Evolutionary conservation across 805 yeast species (phyloP).

Genomic region (Priceomyces medius): DNA sequence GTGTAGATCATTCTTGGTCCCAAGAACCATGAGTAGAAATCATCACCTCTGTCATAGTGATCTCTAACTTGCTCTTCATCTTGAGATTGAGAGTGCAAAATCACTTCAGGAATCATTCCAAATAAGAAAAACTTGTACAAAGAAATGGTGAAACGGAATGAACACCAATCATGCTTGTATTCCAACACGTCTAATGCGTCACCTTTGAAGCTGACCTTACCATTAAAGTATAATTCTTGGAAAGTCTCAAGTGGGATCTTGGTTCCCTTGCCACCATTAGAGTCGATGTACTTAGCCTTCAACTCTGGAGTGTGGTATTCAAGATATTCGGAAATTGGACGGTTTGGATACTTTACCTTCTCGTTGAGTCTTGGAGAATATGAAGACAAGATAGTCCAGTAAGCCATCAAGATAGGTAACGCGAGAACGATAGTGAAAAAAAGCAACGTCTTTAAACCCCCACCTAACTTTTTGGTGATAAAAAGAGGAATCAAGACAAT

Average conservation of each 20-base stretch:
- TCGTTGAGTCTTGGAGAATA: constrained; percentile 80
- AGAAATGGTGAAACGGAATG: constrained; percentile 71
- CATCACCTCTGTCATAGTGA: constrained; percentile 95
- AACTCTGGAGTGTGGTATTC: constrained; percentile 76
- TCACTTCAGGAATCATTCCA: constrained; percentile 91
- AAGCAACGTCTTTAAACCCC: constrained; percentile 66
- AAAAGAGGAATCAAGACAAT: constrained; percentile 60
- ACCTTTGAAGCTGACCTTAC: constrained; percentile 83
- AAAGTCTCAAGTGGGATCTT: constrained; percentile 92
- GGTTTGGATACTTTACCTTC: constrained; percentile 71
- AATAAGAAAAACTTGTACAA: constrained; percentile 77
- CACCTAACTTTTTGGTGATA: constrained; percentile 62
- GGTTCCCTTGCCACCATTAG: constrained; percentile 55
- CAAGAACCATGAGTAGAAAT: constrained; percentile 88
- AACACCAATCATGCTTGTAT: constrained; percentile 89
- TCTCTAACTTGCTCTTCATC: constrained; percentile 96
- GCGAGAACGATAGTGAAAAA: constrained; percentile 55
- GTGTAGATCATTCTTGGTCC: constrained; percentile 96
- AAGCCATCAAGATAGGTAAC: constrained; percentile 74
- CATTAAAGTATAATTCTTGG: constrained; percentile 82
- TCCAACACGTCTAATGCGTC: constrained; percentile 82
- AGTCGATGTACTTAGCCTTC: constrained; percentile 56
- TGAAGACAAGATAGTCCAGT: constrained; percentile 77
- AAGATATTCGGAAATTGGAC: constrained; percentile 75
- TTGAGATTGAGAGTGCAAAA: constrained; percentile 87